phyloP scores from a whole-genome alignment of 345 rosid species.

The Gossypium raimondii region DNA sequence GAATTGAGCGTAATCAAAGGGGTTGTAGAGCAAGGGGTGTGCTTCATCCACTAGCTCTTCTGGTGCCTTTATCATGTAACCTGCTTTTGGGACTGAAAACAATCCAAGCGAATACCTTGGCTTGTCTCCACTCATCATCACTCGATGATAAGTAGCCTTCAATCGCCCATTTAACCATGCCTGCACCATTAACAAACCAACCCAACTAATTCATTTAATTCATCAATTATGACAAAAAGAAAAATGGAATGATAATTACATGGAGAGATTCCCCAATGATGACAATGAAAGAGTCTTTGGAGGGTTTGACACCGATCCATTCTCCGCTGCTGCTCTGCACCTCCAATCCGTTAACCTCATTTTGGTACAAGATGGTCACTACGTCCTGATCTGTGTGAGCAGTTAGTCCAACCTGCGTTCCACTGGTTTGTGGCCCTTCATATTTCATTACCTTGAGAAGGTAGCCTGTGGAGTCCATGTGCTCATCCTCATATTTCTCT shows the following conservation, averaged over 20 bases:
- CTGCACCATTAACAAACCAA: neutral
- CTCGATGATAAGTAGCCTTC: constrained; percentile 6
- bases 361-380: constrained; percentile 53
- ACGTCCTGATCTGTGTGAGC: constrained; percentile 52
- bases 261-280: constrained; percentile 9
- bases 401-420: constrained; percentile 34
- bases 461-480: constrained; percentile 49
- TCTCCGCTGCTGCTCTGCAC: constrained; percentile 41
- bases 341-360: constrained; percentile 52
- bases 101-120: constrained; percentile 8
- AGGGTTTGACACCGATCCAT: constrained; percentile 48
- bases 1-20: constrained; percentile 3
- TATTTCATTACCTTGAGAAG: constrained; percentile 53
- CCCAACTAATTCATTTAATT: too few species aligned
- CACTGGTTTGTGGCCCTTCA: constrained; percentile 44
- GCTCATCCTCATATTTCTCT: constrained; percentile 46
- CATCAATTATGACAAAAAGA: too few species aligned
- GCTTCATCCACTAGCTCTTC: constrained; percentile 18
- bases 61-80: constrained; percentile 4
- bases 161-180: constrained; percentile 16
- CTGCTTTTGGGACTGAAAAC: neutral
- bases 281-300: constrained; percentile 42
- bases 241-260: neutral
- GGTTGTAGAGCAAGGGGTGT: constrained; percentile 19
- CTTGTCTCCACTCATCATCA: constrained; percentile 6